Conservation (phyloP, 192 early-diverging fungal species). For the Phycomyces nitens region DNA sequence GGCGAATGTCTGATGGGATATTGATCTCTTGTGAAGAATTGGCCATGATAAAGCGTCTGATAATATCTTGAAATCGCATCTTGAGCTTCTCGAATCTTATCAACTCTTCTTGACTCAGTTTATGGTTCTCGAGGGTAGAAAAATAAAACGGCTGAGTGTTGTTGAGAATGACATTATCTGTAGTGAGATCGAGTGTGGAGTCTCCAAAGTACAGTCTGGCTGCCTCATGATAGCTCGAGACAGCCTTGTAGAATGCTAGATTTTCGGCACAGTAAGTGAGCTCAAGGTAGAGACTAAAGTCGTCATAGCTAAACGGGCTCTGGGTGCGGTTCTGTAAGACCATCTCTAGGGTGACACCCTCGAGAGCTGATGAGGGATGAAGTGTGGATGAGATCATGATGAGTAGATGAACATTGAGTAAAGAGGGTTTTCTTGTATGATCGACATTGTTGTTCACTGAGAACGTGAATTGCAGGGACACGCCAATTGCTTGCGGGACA, state of each 20-base stretch:
- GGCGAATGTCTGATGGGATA: constrained; percentile 27
- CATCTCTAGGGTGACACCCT: constrained; percentile 21
- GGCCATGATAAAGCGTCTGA: constrained; percentile 26
- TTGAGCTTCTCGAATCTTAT: constrained; percentile 24
- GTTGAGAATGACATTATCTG: background rate
- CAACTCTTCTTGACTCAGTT: constrained; percentile 10
- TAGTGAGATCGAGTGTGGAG: background rate
- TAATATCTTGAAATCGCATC: constrained; percentile 24
- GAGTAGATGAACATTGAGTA: background rate
- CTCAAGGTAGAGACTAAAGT: constrained; percentile 35
- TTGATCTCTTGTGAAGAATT: constrained; percentile 39
- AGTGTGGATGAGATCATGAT: constrained; percentile 10
- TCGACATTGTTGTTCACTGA: too few species aligned
- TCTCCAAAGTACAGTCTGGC: constrained; percentile 12
- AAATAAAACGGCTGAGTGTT: background rate
- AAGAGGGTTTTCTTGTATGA: background rate
- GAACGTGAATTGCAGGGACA: too few species aligned
- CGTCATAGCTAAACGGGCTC: constrained; percentile 19
- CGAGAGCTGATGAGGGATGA: background rate
- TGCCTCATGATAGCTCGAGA: constrained; percentile 26
- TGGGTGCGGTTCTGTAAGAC: constrained; percentile 22
- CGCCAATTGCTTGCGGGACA: too few species aligned
- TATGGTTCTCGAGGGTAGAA: background rate
- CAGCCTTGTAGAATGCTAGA: constrained; percentile 33
- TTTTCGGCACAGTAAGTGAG: constrained; percentile 37